Base-by-base conservation (phyloP, 345 rosid species). In the Populus nigra region DNA sequence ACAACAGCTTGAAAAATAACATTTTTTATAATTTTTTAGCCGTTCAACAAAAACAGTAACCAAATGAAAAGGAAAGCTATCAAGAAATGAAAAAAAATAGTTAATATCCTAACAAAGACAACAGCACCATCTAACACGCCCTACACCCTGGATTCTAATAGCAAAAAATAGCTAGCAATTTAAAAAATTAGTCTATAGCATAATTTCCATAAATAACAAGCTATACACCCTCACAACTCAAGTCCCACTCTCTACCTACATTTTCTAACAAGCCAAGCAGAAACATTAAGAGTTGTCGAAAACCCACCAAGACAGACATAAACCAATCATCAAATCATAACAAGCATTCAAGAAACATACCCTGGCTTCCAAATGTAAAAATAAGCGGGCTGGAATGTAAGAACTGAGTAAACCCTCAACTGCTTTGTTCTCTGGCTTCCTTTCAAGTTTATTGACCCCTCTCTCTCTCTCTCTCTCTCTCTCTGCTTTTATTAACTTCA, bases 61-160 rank as follows among this genome's bases (percentile, higher is more conserved):
- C 53, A 66, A 49, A 71, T 27, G 71, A 36, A 74, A 73, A 80
- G 59, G 45, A 76, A 75, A 47, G 50, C 17, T 36, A 38, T 71
- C 81, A 43, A 72, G 65, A 65, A 77, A 35, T 45, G 35, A 74
- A 65, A 63, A 8, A 27, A 22, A 68, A 20, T 73, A 29, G 80
- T 79, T 69, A 45, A 81, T 80, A 16, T 78, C 81, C 75, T 62
- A 75, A 83, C 82, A 85, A 82, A 85, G 83, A 82, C 75, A 81
- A 75, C 83, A 65, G 45, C 23, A 66, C 65, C 72, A 39, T 71
- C 79, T 39, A 80, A 38, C 71, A 41, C 71, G 31, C 35, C 71
- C 69, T 55, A 38, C 20, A 15, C 4, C 76, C 50, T 67, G 22
- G 57, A 22, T 68, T 38, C 72, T 65, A 38, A 23, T 29, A 61